Percentiles rank a stretch among this genome's conserved stretches.
phyloP scores from a whole-genome alignment of 2,329 filamentous ascomycete species.

The Paraphaeosphaeria sporulosa region DNA sequence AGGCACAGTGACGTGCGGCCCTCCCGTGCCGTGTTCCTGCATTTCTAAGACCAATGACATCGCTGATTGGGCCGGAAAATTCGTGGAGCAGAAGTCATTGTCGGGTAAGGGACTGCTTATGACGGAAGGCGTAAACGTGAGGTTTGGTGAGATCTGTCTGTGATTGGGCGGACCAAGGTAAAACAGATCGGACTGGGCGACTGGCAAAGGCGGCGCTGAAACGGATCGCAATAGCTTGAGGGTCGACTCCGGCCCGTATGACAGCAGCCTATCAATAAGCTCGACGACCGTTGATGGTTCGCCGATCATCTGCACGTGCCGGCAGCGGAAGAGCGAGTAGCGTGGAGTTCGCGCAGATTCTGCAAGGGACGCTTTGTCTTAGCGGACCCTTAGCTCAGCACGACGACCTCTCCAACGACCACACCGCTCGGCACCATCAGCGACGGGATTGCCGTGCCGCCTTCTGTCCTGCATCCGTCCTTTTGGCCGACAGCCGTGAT shows the following conservation, averaged over 20 bases:
- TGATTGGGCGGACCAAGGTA: slow-evolving; percentile 6
- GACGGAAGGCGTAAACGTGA: background rate
- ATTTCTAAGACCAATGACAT: background rate
- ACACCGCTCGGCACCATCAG: background rate
- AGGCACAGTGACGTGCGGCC: slow-evolving; percentile 1
- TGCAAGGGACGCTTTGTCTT: background rate
- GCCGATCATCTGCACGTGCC: background rate
- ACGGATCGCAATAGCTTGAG: background rate
- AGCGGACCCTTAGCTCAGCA: background rate
- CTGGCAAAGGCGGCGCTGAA: background rate
- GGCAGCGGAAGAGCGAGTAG: background rate
- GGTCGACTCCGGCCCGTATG: background rate
- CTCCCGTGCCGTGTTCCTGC: slow-evolving; percentile 10
- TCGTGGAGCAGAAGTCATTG: background rate
- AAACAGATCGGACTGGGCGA: slow-evolving; percentile 7
- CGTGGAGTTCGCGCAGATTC: background rate
- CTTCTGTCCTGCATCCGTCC: background rate
- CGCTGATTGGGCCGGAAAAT: background rate
- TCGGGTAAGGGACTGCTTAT: background rate
- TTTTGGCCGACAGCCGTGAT: background rate
- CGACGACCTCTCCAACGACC: background rate
- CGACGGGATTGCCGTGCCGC: background rate
- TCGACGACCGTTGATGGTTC: background rate
- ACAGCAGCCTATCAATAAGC: slow-evolving; percentile 1
- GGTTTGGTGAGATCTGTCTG: background rate